phyloP scores from a whole-genome alignment of 2,329 filamentous ascomycete species.

The Exserohilum rostratum region DNA sequence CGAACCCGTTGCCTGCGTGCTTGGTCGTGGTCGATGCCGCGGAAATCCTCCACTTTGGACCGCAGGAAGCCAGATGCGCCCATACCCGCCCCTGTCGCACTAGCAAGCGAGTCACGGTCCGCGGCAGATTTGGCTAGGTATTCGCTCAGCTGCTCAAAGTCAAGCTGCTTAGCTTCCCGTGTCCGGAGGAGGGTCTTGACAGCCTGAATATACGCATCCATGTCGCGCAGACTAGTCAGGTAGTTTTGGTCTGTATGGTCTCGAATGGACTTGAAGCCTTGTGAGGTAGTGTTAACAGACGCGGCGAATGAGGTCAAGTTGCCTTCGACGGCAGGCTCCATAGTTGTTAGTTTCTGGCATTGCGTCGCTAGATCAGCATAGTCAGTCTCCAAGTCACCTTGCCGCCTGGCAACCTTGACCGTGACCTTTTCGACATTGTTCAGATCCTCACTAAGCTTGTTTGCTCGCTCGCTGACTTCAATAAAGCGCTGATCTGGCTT shows the following conservation, averaged over 20 bases:
- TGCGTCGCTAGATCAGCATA: conserved; percentile 89
- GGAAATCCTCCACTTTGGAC: conserved; percentile 93
- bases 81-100: conserved; percentile 67
- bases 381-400: conserved; percentile 85
- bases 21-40: conserved; percentile 95
- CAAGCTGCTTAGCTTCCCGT: conserved; percentile 95
- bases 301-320: conserved; percentile 85
- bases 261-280: conserved; percentile 78
- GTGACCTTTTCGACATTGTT: conserved; percentile 96
- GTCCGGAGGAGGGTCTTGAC: conserved; percentile 88
- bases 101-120: conserved; percentile 81
- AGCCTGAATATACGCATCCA: conserved; percentile 91
- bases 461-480: conserved; percentile 88
- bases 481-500: conserved; percentile 94
- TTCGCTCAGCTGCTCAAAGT: conserved; percentile 94
- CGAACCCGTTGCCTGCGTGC: conserved; percentile 83
- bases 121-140: conserved; percentile 89
- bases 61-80: conserved; percentile 87
- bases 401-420: conserved; percentile 83
- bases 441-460: conserved; percentile 91
- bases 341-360: conserved; percentile 87
- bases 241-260: conserved; percentile 97
- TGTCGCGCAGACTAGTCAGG: conserved; percentile 87
- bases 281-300: conserved; percentile 81
- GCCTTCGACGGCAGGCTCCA: conserved; percentile 85